Conservation (phyloP, 2,329 filamentous ascomycete genomes). For the Alternaria rosae region DNA sequence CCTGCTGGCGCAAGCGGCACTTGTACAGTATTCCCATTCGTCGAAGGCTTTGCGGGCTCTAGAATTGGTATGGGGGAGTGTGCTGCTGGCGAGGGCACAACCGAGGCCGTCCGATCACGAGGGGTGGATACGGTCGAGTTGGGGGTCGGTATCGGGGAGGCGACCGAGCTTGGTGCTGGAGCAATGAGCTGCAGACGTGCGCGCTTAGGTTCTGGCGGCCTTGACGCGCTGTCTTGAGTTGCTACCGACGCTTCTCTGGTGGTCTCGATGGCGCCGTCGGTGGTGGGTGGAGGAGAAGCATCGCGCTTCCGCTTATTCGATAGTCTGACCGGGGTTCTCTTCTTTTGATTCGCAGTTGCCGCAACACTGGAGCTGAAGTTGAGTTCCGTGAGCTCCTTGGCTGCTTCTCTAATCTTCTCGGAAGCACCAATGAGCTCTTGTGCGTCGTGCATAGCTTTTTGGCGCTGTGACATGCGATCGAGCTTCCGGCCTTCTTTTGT, state of each 20-base stretch:
- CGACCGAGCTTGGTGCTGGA: slow-evolving; percentile 12
- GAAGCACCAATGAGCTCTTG: slow-evolving; percentile 47
- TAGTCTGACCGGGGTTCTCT: slow-evolving; percentile 30
- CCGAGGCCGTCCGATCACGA: slow-evolving; percentile 14
- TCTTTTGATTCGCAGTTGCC: slow-evolving; percentile 30
- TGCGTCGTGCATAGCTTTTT: slow-evolving; percentile 57
- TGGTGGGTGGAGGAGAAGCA: slow-evolving; percentile 46
- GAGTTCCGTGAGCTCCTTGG: slow-evolving; percentile 45
- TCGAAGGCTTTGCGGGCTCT: slow-evolving; percentile 29
- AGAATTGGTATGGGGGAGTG: slow-evolving; percentile 21
- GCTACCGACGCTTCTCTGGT: slow-evolving; percentile 35
- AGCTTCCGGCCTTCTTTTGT: slow-evolving; percentile 81
- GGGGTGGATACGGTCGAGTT: slow-evolving; percentile 19
- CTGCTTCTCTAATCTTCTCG: slow-evolving; percentile 44
- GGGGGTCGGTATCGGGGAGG: slow-evolving; percentile 23
- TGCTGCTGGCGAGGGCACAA: slow-evolving; percentile 20
- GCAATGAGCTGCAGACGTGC: slow-evolving; percentile 31
- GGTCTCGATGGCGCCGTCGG: slow-evolving; percentile 19
- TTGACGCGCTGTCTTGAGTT: slow-evolving; percentile 36
- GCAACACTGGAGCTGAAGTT: slow-evolving; percentile 33
- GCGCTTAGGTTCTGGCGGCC: slow-evolving; percentile 43
- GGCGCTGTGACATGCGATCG: slow-evolving; percentile 68
- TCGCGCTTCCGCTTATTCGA: slow-evolving; percentile 65
- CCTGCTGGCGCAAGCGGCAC: slow-evolving; percentile 57
- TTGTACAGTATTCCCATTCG: slow-evolving; percentile 32